Base-by-base conservation (phyloP, 495 filamentous ascomycete genomes). In the Thozetella sp. region DNA sequence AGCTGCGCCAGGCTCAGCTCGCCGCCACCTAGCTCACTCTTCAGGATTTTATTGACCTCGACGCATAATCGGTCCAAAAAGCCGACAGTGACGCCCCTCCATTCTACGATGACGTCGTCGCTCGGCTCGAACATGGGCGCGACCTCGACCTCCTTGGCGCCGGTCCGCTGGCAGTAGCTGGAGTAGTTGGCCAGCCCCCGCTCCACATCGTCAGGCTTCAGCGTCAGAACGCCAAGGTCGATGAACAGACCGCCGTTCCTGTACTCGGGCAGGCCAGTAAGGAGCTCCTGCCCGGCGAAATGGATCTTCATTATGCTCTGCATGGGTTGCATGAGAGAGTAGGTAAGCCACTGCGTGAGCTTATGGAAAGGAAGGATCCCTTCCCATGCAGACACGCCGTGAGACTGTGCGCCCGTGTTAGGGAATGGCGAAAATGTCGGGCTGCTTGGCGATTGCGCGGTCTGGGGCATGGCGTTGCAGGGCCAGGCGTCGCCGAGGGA, bases 401-500 rank as follows among this genome's bases (percentile, higher is more conserved):
- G 61, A 40, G 67, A 58, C 50, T 70, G 51, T 56, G 63, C 62
- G 30, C 65, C 66, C 11, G 71, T 71, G 59, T 75, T 78, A 52
- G 78, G 77, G 63, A 80, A 80, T 2, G 77, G 77, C 1, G 76
- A 80, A 58, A 80, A 72, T 13, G 69, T 70, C 22, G 78, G 76
- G 40, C 72, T 73, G 57, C 60, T 67, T 2, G 74, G 69, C 6
- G 72, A 67, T 17, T 89, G 89, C 19, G 90, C 86, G 2, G 85
- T 87, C 22, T 73, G 74, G 0, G 93, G 93, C 82, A 98, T 88
- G 51, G 86, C 83, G 30, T 88, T 89, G 71, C 93, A 97, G 0
- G 87, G 89, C 95, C 95, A 99, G 25, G 96, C 95, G 69, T 99
- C 95, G 46, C 95, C 95, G 53, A 99, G 88, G 0, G 93, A 87